phyloP scores from a whole-genome alignment of 1,284 basidiomycete species.

The Trichosporon inkin region DNA sequence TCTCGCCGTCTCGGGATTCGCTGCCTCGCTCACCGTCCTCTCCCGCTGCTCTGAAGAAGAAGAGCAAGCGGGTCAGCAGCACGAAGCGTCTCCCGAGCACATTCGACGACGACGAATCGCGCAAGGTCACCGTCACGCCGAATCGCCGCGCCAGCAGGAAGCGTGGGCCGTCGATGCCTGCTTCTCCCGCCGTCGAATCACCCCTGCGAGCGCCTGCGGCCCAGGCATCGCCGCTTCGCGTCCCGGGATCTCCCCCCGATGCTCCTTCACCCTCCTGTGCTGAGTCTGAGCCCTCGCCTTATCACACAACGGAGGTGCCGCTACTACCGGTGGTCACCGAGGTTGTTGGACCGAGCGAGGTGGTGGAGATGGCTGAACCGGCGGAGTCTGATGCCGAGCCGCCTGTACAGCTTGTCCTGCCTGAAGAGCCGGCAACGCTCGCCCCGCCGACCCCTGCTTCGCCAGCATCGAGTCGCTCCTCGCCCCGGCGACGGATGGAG shows the following conservation, averaged over 20 bases:
- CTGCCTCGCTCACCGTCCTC: neutral
- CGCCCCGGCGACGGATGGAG: slow-evolving; percentile 2
- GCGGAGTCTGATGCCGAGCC: neutral
- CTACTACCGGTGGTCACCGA: no score
- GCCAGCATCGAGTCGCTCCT: neutral
- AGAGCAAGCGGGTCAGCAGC: slow-evolving; percentile 4
- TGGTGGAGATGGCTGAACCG: no score
- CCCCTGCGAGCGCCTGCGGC: no score
- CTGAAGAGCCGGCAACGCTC: neutral
- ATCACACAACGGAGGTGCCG: neutral
- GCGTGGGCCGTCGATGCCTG: neutral
- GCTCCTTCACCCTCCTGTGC: neutral
- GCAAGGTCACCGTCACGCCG: slow-evolving; percentile 2
- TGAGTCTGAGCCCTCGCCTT: neutral
- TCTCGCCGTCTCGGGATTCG: neutral
- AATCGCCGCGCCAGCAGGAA: neutral
- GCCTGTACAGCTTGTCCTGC: neutral
- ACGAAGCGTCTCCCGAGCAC: neutral
- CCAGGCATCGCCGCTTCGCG: neutral
- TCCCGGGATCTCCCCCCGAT: neutral
- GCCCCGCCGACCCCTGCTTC: neutral
- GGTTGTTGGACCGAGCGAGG: no score
- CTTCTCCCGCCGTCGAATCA: neutral
- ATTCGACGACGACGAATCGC: neutral
- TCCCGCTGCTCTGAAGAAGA: neutral